Evolutionary conservation across 2,329 filamentous ascomycete species (phyloP), one percentile per base, ranked within the genome.

Genomic region (Aspergillus calidoustus): DNA sequence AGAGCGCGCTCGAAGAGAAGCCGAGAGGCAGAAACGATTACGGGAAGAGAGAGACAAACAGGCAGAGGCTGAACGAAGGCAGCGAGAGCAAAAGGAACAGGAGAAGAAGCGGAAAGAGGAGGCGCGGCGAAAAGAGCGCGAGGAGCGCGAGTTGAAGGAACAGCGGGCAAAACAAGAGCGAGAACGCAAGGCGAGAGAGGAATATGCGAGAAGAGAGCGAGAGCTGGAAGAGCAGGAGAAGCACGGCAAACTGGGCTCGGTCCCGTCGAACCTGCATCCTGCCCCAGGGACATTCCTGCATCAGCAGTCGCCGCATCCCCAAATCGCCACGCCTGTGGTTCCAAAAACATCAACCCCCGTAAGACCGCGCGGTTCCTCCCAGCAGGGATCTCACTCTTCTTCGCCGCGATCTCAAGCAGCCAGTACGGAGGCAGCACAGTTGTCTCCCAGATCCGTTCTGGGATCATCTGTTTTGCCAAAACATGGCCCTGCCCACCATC

Each of bases 31-130:
- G 74, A 89, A 89, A 64, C 88, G 91, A 53, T 81, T 90, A 59
- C 89, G 92, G 71, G 93, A 97, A 72, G 92, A 96, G 75, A 88
- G 91, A 66, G 92, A 96, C 69, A 88, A 89, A 67, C 91, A 96
- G 71, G 90, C 90, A 30, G 93, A 97, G 74, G 84, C 87, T 62
- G 94, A 98, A 75, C 89, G 92, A 61, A 97, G 93, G 76, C 86
- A 87, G 54, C 90, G 89, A 50, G 91, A 95, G 75, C 86, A 88
- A 49, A 92, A 91, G 72, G 91, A 93, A 65, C 86, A 86, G 46
- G 91, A 95, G 79, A 95, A 92, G 80, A 94, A 90, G 78, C 87
- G 88, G 64, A 85, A 85, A 54, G 87, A 89, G 31, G 87, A 89
- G 60, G 80, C 81, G 3, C 93, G 91, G 76, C 92, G 92, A 71